phyloP scores from a whole-genome alignment of 176 grass and related monocot species.

The bread wheat (Triticum aestivum) region IWGSC_CS_RefSeq_v2.1 NC_057808.1:543799517-543800016 shows the following conservation, averaged over 20 bases:
- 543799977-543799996: slow-evolving; percentile 79
- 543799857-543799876: not conserved
- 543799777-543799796: not conserved
- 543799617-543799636: not conserved
- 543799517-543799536: not conserved
- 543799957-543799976: slow-evolving; percentile 96
- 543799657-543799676: not conserved
- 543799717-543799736: not conserved
- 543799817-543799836: not conserved
- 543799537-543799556: not conserved
- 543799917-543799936: slow-evolving; percentile 90
- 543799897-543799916: slow-evolving; percentile 75
- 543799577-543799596: not conserved
- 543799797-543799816: not conserved
- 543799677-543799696: not conserved
- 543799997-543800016: slow-evolving; percentile 91
- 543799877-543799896: not conserved
- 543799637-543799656: not conserved
- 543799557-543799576: not conserved
- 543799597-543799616: not conserved
- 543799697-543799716: not conserved
- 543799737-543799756: not conserved
- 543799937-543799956: slow-evolving; percentile 95
- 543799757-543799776: not conserved
- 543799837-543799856: not conserved